Base-by-base conservation (phyloP, 768 basidiomycete genomes). In the Inosperma sp. region DNA sequence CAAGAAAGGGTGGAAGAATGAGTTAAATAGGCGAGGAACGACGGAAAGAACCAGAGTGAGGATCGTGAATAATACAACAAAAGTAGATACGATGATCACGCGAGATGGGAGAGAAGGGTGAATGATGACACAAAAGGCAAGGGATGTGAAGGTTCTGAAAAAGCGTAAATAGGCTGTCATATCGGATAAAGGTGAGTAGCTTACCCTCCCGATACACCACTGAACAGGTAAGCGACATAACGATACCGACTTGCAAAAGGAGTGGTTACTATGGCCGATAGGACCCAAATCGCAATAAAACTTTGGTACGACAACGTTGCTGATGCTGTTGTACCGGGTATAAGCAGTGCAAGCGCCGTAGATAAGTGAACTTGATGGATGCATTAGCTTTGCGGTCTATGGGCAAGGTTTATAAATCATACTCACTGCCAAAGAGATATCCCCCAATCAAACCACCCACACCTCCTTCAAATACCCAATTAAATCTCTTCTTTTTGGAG, bases 231-330 rank as follows among this genome's bases (percentile, higher is more conserved):
- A 3, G 83, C 77, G 29, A 66, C 73, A 56, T 75, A 73, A 41
- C 73, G 71, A 68, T 78, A 86, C 31, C 84, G 70, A 10, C 78
- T 83, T 7, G 74, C 73, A 4, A 82, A 59, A n/a, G 76, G 52
- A 1, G 76, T 73, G 26, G 76, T 75, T 14, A 72, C 52, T n/a
- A 76, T 54, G 17, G 71, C 73, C 0, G 79, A 76, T 10, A 86
- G 55, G 13, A 84, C 54, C 81, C 82, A 85, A 17, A 83, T 70
- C 9, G 80, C 75, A 10, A 83, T 58, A 61, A 86, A 86, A 5
- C 80, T 68, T 30, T 72, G 75, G 5, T 74, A 48, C 3, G 74
- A 71, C 14, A 83, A 66, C 1, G 73, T 58, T 2, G 72, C 49
- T 27, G 78, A 73, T 1, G 72, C 54, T 1, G 80, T 74, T 29